These are phyloP conservation scores for Keithomyces neogunnii DNA, from an alignment of 2,329 filamentous ascomycete species.

Conservation along the genomic window DNA sequence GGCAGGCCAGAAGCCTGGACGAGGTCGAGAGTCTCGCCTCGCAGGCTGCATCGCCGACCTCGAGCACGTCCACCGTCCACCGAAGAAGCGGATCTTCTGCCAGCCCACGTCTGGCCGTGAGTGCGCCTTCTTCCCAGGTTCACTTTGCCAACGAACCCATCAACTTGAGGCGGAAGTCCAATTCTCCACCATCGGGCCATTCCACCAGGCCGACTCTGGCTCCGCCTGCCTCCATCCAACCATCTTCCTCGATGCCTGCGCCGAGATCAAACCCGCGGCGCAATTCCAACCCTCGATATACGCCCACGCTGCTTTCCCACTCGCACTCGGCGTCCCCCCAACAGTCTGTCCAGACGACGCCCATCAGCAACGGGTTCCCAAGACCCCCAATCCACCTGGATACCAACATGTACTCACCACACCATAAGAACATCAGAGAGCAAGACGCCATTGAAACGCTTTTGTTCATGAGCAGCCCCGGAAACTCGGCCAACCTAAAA, in stretches of 20 bases:
- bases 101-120: slow-evolving; percentile 40
- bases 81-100: slow-evolving; percentile 41
- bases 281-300: slow-evolving; percentile 40
- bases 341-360: slow-evolving; percentile 30
- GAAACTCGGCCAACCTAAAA: slow-evolving; percentile 57
- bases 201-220: slow-evolving; percentile 34
- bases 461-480: slow-evolving; percentile 73
- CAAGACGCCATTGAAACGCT: slow-evolving; percentile 76
- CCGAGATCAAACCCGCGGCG: slow-evolving; percentile 35
- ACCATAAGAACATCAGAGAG: slow-evolving; percentile 34
- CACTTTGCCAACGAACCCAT: slow-evolving; percentile 12
- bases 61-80: slow-evolving; percentile 48
- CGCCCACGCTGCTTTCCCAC: slow-evolving; percentile 41
- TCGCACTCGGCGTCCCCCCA: slow-evolving; percentile 39
- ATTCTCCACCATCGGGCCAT: slow-evolving; percentile 28
- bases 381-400: slow-evolving; percentile 29
- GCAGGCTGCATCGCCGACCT: slow-evolving; percentile 54
- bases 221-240: slow-evolving; percentile 47
- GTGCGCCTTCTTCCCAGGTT: slow-evolving; percentile 23
- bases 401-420: slow-evolving; percentile 3
- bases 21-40: slow-evolving; percentile 71
- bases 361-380: slow-evolving; percentile 19
- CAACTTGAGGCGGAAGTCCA: slow-evolving; percentile 19
- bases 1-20: slow-evolving; percentile 70
- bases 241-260: slow-evolving; percentile 27